Evolutionary conservation across 2,329 filamentous ascomycete species (phyloP).

Genomic region (Pseudogymnoascus sp.): DNA sequence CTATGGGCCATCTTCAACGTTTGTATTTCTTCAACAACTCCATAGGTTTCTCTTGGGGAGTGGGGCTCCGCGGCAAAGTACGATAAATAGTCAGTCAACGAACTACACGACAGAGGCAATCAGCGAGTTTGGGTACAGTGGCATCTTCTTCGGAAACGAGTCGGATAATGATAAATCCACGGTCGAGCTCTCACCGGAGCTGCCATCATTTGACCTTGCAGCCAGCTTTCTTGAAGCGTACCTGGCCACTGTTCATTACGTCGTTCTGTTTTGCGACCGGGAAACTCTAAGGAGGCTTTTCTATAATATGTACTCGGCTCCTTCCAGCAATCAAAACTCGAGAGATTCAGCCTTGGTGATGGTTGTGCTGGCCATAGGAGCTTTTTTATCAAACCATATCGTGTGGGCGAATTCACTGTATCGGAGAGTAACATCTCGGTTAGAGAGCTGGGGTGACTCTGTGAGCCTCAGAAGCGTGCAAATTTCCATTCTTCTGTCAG

Average conservation of each 20-base stretch:
- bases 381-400: slow-evolving; percentile 4
- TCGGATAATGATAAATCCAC: neutral
- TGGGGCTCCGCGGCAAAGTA: neutral
- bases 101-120: slow-evolving; percentile 11
- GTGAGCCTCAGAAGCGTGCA: slow-evolving; percentile 9
- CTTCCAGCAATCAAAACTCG: neutral
- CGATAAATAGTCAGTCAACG: neutral
- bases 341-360: slow-evolving; percentile 8
- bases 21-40: slow-evolving; percentile 12
- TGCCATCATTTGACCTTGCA: slow-evolving; percentile 4
- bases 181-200: neutral
- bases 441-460: neutral
- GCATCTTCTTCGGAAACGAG: slow-evolving; percentile 12
- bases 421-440: neutral
- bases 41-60: slow-evolving; percentile 10
- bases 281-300: slow-evolving; percentile 3
- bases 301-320: neutral
- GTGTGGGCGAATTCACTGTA: slow-evolving; percentile 5
- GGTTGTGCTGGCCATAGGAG: slow-evolving; percentile 12
- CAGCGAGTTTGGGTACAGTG: slow-evolving; percentile 11
- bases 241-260: slow-evolving; percentile 3
- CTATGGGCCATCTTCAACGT: slow-evolving; percentile 12
- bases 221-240: slow-evolving; percentile 8
- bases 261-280: neutral
- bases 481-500: slow-evolving; percentile 8